Conservation (phyloP, 176 grass and related monocot species). For the Melocanna baccifera region DNA sequence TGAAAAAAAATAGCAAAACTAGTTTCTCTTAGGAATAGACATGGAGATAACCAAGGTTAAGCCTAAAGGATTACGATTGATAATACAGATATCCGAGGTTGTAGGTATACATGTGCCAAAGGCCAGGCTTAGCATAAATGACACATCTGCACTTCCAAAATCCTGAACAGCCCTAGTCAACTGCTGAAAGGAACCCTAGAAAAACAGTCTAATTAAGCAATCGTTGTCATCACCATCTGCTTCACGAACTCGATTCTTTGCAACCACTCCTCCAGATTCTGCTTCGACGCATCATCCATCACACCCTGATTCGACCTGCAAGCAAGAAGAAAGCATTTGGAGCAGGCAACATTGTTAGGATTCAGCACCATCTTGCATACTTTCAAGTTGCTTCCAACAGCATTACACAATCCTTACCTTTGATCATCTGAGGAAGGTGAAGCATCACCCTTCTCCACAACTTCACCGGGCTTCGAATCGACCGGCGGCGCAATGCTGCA, state of each 20-base stretch:
- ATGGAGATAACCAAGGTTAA: not conserved
- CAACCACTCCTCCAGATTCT: conserved; percentile 46
- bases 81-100: not conserved
- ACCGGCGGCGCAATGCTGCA: conserved; percentile 4
- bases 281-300: conserved; percentile 21
- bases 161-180: not conserved
- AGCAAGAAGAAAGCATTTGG: not conserved
- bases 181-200: not conserved
- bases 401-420: conserved; percentile 22
- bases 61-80: not conserved
- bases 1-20: not conserved
- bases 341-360: not conserved
- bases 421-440: conserved; percentile 16
- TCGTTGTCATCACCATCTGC: conserved; percentile 54
- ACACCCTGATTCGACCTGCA: conserved; percentile 15
- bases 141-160: not conserved
- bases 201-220: conserved; percentile 29
- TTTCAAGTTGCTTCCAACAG: not conserved
- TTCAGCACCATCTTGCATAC: not conserved
- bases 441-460: not conserved
- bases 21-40: not conserved
- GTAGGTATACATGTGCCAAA: conserved; percentile 4
- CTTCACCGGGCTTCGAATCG: not conserved
- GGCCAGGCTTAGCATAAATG: not conserved
- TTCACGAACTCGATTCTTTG: conserved; percentile 46